phyloP scores from a whole-genome alignment of 2,329 filamentous ascomycete genomes.

The Arthrinium phaeospermum region DNA sequence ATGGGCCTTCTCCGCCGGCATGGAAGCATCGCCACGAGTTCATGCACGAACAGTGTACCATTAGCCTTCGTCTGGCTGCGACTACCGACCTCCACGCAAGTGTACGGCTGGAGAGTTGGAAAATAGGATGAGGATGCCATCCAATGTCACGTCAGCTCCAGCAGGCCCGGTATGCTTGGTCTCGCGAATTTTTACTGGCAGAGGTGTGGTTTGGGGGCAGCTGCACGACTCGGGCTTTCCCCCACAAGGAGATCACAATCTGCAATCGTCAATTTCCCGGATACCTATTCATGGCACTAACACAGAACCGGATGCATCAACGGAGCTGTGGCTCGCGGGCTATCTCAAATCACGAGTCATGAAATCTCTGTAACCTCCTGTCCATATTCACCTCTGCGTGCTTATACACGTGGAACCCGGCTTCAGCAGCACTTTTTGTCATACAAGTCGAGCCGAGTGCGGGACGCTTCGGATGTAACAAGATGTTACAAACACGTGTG shows the following conservation, averaged over 20 bases:
- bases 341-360: background rate
- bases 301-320: background rate
- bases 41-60: background rate
- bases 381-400: background rate
- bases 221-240: background rate
- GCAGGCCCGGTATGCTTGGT: background rate
- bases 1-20: background rate
- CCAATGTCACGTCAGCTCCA: background rate
- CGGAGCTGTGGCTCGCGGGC: background rate
- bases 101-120: background rate
- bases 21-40: constrained; percentile 5
- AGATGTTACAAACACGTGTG: constrained; percentile 5
- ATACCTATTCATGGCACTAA: background rate
- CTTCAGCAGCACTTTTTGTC: background rate
- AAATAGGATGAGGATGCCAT: background rate
- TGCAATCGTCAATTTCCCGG: background rate
- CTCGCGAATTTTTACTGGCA: background rate
- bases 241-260: background rate
- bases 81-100: background rate
- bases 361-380: background rate
- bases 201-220: background rate
- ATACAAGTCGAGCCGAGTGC: constrained; percentile 6
- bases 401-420: background rate
- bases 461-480: background rate
- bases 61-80: background rate